Evolutionary conservation across 2,329 filamentous ascomycete species (phyloP), one percentile per base, ranked within the genome.

Genomic region (Byssoonygena ceratinophila): DNA sequence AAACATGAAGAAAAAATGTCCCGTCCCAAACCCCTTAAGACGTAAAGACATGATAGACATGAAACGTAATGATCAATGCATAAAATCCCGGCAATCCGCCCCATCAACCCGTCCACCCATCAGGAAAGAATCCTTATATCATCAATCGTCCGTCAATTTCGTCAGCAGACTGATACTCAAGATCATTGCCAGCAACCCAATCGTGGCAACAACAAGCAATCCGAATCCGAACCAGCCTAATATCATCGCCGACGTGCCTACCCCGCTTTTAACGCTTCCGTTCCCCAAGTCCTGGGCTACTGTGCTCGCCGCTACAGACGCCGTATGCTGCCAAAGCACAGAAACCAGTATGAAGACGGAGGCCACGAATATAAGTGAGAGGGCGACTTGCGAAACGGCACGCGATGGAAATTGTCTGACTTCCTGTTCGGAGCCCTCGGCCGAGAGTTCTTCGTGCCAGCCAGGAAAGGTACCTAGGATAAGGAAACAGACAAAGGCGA

Each of bases 141-240:
- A 57, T 54, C 44, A 52, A 39, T 73, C 72, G 55, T 75, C 73
- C 3, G 72, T 74, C 59, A 75, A 61, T 62, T 85, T 78, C 60
- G 81, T 78, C 59, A 96, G 73, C 53, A 95, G 77, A 60, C 83
- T 80, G 66, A 96, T 92, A 72, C 89, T 96, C 68, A 97, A 74
- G 63, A 96, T 95, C 89, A 97, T 97, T 64, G 96, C 85, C 57
- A 98, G 74, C 69, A 97, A 59, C 52, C 91, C 92, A 64, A 97
- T 92, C 46, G 91, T 97, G 50, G 97, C 91, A 57, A 97, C 84
- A 62, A 98, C 94, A 59, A 98, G 77, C 50, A 97, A 70, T 20
- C 87, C 85, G 65, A 98, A 97, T 39, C 87, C 87, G 71, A 98
- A 97, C 92, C 92, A 98, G 54, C 92, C 92, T 64, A 98, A 77